Evolutionary conservation across 208 protist genomes (phyloP).

Genomic region (Leishmania aethiopica): DNA sequence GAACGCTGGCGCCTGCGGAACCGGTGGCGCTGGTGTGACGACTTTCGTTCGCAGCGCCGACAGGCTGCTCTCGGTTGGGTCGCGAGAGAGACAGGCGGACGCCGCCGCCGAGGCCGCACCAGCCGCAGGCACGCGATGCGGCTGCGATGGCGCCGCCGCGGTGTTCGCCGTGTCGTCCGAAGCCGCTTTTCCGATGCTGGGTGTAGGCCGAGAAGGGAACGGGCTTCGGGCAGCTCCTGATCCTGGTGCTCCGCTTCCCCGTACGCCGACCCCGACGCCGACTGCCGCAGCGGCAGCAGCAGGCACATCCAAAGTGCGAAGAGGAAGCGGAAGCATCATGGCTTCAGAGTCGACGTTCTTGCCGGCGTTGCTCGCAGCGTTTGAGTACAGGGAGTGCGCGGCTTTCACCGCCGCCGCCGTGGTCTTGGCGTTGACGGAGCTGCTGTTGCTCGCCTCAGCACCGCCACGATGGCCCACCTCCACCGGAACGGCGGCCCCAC

Average conservation of each 20-base stretch:
- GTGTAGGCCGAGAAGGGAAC: background rate
- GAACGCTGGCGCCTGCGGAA: background rate
- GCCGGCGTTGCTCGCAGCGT: background rate
- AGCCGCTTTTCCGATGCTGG: background rate
- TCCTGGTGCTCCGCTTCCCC: background rate
- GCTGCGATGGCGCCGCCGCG: background rate
- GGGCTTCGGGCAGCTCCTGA: background rate
- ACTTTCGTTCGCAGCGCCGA: background rate
- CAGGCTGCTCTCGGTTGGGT: background rate
- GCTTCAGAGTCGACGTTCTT: background rate
- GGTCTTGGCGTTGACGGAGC: background rate
- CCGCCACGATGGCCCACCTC: background rate
- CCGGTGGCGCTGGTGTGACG: slow-evolving; percentile 3
- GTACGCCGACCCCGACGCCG: background rate
- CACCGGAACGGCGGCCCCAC: background rate
- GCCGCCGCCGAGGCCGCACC: background rate
- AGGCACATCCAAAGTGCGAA: background rate
- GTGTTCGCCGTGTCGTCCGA: background rate
- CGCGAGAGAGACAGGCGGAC: background rate
- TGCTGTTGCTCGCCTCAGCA: background rate
- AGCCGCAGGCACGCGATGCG: background rate
- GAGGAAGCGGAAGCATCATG: background rate
- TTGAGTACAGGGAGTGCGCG: background rate
- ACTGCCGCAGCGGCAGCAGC: background rate
- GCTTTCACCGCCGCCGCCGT: background rate